Percentiles rank a stretch among this genome's conserved stretches.
phyloP scores from a whole-genome alignment of 768 basidiomycete species.

The Chalciporus pseudorubinellus region DNA sequence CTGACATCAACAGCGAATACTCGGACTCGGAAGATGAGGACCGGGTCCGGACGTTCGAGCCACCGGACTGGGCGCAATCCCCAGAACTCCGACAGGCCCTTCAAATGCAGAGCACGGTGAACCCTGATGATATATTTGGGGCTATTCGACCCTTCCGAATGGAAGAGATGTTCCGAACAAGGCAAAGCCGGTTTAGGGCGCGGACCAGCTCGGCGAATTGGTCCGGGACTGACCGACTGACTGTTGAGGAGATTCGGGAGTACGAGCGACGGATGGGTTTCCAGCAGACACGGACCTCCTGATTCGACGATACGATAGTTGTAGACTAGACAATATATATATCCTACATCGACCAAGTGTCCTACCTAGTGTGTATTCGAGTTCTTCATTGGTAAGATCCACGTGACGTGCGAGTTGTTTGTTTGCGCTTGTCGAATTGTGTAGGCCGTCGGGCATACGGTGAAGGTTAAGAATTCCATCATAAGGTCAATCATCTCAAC shows the following conservation, averaged over 20 bases:
- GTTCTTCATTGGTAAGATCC: background rate
- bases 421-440: conserved; percentile 19
- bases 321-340: conserved; percentile 15
- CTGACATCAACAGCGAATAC: conserved; percentile 96
- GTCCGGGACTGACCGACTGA: conserved; percentile 88
- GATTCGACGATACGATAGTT: background rate
- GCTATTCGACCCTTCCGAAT: conserved; percentile 81
- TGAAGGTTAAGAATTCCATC: conserved; percentile 23
- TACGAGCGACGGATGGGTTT: conserved; percentile 93
- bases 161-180: conserved; percentile 88
- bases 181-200: conserved; percentile 80
- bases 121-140: conserved; percentile 92
- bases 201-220: conserved; percentile 95
- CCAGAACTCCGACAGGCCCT: conserved; percentile 81
- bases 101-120: conserved; percentile 78
- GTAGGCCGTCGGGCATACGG: conserved; percentile 13
- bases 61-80: conserved; percentile 89
- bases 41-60: conserved; percentile 65
- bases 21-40: conserved; percentile 94
- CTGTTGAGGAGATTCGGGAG: conserved; percentile 77
- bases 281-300: conserved; percentile 33
- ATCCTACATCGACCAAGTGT: background rate
- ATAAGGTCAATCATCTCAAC: conserved; percentile 26
- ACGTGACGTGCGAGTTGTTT: conserved; percentile 23
- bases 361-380: no score